These are phyloP conservation scores for Rugonectria rugulosa DNA, from an alignment of 2,329 filamentous ascomycete genomes.

Conservation along the genomic window DNA sequence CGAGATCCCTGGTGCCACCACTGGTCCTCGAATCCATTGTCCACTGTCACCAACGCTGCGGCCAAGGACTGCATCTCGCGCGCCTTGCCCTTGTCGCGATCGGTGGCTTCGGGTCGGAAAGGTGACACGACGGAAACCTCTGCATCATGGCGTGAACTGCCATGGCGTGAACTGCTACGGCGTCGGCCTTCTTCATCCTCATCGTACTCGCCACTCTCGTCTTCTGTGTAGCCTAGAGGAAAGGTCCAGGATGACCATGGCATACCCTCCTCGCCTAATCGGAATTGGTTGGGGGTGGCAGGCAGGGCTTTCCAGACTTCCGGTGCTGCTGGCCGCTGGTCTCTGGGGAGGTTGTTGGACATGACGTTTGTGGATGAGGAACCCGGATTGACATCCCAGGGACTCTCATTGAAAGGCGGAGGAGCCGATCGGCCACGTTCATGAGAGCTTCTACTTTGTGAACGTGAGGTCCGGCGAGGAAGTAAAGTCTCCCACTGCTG, in stretches of 20 bases:
- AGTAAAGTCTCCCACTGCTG: conserved; percentile 8
- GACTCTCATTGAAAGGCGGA: conserved; percentile 55
- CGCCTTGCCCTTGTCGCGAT: conserved; percentile 33
- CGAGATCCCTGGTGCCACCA: conserved; percentile 62
- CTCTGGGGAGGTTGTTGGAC: conserved; percentile 21
- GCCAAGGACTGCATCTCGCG: conserved; percentile 58
- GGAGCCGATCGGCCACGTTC: conserved; percentile 59
- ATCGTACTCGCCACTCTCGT: too few relatives aligned
- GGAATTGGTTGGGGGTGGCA: conserved; percentile 42
- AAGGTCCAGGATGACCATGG: conserved; percentile 53
- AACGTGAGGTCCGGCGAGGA: conserved; percentile 27
- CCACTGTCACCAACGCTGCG: conserved; percentile 62
- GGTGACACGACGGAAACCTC: conserved; percentile 11
- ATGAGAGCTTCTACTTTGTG: conserved; percentile 41
- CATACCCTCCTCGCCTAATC: conserved; percentile 55
- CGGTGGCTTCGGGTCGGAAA: conserved; percentile 40
- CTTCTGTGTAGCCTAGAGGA: conserved; percentile 31
- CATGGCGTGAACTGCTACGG: conserved; percentile 5
- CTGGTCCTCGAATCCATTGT: conserved; percentile 65
- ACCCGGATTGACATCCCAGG: conserved; percentile 52
- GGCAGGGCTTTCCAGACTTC: conserved; percentile 55
- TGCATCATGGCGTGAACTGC: neutral
- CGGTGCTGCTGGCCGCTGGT: conserved; percentile 25
- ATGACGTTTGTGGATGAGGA: conserved; percentile 40
- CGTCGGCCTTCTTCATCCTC: conserved; percentile 13